Base-by-base conservation (phyloP, 805 yeast genomes). In the Candida parachauliodes region DNA sequence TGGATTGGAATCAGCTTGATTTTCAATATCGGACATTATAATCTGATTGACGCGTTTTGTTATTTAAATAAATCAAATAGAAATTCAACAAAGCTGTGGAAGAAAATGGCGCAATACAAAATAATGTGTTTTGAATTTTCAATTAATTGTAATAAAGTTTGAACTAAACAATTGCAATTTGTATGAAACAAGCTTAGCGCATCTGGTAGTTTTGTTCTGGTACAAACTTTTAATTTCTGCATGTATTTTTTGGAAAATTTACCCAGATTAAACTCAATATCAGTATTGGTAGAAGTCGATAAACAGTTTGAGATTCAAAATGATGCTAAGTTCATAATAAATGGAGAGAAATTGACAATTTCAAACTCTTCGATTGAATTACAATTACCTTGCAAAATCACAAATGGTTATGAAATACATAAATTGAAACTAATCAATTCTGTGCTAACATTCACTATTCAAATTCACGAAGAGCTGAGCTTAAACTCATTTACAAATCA, bases 201-300 rank as follows among this genome's bases (percentile, higher is more conserved):
- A n/a, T n/a, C n/a, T n/a, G n/a, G n/a, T n/a, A n/a, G n/a, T n/a
- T n/a, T n/a, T n/a, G n/a, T n/a, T n/a, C n/a, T n/a, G n/a, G n/a
- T n/a, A n/a, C n/a, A n/a, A n/a, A n/a, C n/a, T n/a, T n/a, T n/a
- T n/a, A n/a, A n/a, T n/a, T n/a, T n/a, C n/a, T n/a, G n/a, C n/a
- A 52, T 55, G 60, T 52, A 52, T 32, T 34, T 16, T 16, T 42
- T 55, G 24, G 62, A 57, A 39, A 44, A 46, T 34, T 40, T 57
- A 9, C 56, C 62, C 1, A 41, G 60, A 27, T 28, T 57, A n/a
- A 45, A 49, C 24, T 34, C 43, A 9, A 34, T 54, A 16, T 31
- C 42, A 3, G 40, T 39, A 6, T 11, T 24, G 2, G 10, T 34
- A 7, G 45, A 38, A 10, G 37, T 40, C 10, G 21, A 34, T 9